Evolutionary conservation across 2,329 filamentous ascomycete species (phyloP).

Genomic region (Colletotrichum abscissum): DNA sequence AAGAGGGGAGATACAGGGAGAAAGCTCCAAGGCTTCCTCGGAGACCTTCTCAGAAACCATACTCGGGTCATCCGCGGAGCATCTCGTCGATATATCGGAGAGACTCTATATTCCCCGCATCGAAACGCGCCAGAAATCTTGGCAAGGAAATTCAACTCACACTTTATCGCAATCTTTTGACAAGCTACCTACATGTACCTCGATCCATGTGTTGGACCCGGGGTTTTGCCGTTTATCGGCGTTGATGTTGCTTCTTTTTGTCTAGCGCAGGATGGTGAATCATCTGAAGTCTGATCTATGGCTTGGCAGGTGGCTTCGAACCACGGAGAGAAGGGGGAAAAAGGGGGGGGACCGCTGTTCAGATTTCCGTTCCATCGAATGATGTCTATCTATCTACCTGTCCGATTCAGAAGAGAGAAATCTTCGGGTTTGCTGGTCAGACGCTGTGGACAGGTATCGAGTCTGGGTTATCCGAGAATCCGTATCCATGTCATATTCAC

Average conservation of each 20-base stretch:
- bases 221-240: too few relatives aligned
- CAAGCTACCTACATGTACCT: too few relatives aligned
- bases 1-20: neutral
- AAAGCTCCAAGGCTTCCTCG: neutral
- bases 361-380: neutral
- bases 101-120: neutral
- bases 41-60: neutral
- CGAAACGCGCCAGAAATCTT: neutral
- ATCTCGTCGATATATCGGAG: neutral
- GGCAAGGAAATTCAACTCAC: constrained; percentile 12
- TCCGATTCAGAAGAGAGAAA: neutral
- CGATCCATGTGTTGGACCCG: too few relatives aligned
- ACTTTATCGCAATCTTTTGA: neutral
- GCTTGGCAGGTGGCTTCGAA: constrained; percentile 11
- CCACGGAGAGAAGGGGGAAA: too few relatives aligned
- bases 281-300: constrained; percentile 15
- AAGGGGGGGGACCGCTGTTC: neutral
- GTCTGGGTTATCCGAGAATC: too few relatives aligned
- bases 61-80: neutral
- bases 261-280: constrained; percentile 22
- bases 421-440: neutral
- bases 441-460: too few relatives aligned
- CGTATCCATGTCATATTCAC: too few relatives aligned
- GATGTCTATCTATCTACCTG: neutral
- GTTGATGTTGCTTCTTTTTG: neutral